Evolutionary conservation across 2,329 filamentous ascomycete species (phyloP).

Genomic region (Pyrenochaeta sp.): DNA sequence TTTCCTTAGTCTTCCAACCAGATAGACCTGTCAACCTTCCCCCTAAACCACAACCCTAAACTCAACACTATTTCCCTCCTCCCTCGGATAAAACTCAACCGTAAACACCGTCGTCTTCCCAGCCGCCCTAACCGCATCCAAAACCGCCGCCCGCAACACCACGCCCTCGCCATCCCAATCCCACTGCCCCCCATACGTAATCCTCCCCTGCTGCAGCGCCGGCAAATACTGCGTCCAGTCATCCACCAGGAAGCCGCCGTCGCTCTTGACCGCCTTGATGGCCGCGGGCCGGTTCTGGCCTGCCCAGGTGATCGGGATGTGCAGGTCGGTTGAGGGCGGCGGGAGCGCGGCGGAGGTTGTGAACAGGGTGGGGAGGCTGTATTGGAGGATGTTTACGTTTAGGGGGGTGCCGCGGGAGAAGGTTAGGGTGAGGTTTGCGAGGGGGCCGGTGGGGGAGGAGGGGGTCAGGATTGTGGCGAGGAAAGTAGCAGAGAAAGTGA

Average conservation of each 20-base stretch:
- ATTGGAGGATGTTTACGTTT: constrained; percentile 60
- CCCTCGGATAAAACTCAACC: constrained; percentile 64
- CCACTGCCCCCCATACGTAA: constrained; percentile 61
- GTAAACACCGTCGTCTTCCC: constrained; percentile 58
- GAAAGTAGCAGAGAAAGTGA: constrained; percentile 59
- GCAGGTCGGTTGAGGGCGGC: constrained; percentile 50
- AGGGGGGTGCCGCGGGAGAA: constrained; percentile 62
- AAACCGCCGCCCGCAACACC: constrained; percentile 55
- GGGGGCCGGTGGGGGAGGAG: constrained; percentile 53
- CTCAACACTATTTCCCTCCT: constrained; percentile 57
- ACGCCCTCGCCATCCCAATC: constrained; percentile 58
- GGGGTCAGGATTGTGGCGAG: constrained; percentile 55
- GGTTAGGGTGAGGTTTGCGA: constrained; percentile 59
- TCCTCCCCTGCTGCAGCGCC: constrained; percentile 57
- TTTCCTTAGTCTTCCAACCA: constrained; percentile 15
- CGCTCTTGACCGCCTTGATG: constrained; percentile 58
- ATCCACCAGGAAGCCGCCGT: constrained; percentile 62
- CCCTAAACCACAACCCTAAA: constrained; percentile 55
- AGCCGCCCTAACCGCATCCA: constrained; percentile 57
- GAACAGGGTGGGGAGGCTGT: constrained; percentile 53
- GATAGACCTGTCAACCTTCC: too few relatives aligned
- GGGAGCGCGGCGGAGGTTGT: constrained; percentile 39
- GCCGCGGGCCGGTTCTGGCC: constrained; percentile 60
- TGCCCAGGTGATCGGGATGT: constrained; percentile 61
- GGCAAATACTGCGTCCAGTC: constrained; percentile 64